phyloP scores from a whole-genome alignment of 2,329 filamentous ascomycete species.

The Capronia americana region DNA sequence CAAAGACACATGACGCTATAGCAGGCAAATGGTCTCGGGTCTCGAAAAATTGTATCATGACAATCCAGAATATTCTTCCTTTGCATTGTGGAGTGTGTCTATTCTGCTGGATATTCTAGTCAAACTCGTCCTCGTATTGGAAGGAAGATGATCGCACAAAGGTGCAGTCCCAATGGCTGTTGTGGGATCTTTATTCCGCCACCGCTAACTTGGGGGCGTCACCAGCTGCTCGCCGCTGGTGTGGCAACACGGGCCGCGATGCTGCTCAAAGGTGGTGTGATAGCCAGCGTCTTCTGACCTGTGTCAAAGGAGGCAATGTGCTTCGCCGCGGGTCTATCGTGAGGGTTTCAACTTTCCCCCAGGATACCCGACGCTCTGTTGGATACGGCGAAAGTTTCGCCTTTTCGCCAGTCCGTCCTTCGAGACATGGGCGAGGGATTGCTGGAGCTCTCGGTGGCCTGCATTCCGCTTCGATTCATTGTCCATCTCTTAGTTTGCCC shows the following conservation, averaged over 20 bases:
- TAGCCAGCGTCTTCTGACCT: conserved; percentile 3
- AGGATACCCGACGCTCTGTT: neutral
- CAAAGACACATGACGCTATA: neutral
- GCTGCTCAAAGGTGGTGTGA: conserved; percentile 2
- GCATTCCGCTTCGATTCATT: conserved; percentile 9
- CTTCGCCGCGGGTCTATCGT: conserved; percentile 3
- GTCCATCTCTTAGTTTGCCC: conserved; percentile 57
- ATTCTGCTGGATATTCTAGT: neutral
- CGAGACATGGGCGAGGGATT: neutral
- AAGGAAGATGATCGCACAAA: neutral
- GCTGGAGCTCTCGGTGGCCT: neutral
- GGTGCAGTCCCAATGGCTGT: neutral
- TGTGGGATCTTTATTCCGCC: neutral
- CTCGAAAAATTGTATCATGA: neutral
- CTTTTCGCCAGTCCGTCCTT: neutral
- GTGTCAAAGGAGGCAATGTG: neutral
- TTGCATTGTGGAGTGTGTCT: neutral
- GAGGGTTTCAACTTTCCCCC: conserved; percentile 3
- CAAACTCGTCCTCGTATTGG: neutral
- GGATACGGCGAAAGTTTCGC: neutral
- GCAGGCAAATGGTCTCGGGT: neutral
- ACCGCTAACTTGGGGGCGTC: neutral
- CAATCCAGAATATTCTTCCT: conserved; percentile 5
- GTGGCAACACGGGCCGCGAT: neutral
- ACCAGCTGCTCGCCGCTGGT: neutral